Conservation (phyloP, 805 yeast species). For the Cyberlindnera nakhonratchasimensis region DNA sequence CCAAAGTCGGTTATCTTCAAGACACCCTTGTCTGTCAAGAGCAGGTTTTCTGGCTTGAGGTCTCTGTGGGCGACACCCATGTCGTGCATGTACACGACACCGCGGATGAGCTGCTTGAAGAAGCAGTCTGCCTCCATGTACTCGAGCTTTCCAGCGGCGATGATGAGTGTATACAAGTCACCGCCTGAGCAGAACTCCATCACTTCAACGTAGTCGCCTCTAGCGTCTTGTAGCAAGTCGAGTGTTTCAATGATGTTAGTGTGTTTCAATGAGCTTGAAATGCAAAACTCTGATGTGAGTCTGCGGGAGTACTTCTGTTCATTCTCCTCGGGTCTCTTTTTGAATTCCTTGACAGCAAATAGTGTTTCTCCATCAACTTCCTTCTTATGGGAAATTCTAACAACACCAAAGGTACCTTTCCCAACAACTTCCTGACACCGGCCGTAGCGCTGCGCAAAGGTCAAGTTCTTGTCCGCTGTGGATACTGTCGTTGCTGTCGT, state of each 20-base stretch:
- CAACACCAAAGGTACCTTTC: conserved; percentile 91
- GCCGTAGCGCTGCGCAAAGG: conserved; percentile 88
- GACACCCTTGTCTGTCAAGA: conserved; percentile 67
- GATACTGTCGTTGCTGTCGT: not conserved
- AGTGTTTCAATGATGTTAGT: conserved; percentile 71
- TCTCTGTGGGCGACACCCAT: conserved; percentile 91
- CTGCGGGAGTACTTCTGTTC: conserved; percentile 67
- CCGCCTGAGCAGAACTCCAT: conserved; percentile 87
- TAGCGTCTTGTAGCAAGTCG: conserved; percentile 76
- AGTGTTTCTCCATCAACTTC: conserved; percentile 43
- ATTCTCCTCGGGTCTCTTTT: conserved; percentile 54
- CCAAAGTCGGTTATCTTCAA: conserved; percentile 89
- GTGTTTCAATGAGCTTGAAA: conserved; percentile 75
- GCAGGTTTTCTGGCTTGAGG: conserved; percentile 80
- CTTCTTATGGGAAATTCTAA: conserved; percentile 79
- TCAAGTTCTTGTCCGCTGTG: conserved; percentile 24
- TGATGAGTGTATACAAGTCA: conserved; percentile 69
- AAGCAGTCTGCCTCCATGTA: conserved; percentile 86
- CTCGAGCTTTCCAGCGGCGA: conserved; percentile 75
- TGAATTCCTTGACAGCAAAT: conserved; percentile 87
- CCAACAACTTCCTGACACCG: conserved; percentile 94
- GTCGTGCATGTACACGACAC: conserved; percentile 83
- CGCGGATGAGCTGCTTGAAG: conserved; percentile 79
- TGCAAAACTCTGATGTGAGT: conserved; percentile 78
- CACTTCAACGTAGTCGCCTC: conserved; percentile 79